Evolutionary conservation across 768 basidiomycete species (phyloP), one percentile per base, ranked within the genome.

Genomic region (Pulveroboletus frians): DNA sequence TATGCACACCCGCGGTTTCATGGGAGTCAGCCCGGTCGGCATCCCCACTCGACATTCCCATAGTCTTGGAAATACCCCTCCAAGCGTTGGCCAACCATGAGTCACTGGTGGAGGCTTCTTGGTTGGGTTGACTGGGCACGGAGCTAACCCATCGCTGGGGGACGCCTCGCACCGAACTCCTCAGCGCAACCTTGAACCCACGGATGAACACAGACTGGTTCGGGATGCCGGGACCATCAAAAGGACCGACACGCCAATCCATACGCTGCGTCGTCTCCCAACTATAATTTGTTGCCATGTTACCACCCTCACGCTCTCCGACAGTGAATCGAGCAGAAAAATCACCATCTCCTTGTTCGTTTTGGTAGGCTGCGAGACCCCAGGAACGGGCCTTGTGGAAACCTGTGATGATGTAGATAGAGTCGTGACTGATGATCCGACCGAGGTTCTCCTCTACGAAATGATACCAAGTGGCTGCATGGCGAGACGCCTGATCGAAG

Each of bases 401-500:
- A 1, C 62, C 61, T 4, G 59, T 72, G 35, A 72, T 59, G 31
- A 71, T 55, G 32, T 72, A 72, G 36, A 70, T 57, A 15, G 62
- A 49, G 10, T 67, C 63, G 34, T 65, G 64, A 34, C 60, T 60
- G n/a, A 61, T 61, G 46, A 53, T 54, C 40, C 63, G 60, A 9
- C 63, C 63, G 42, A 65, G 60, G 0, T 53, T 44, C 21, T 49
- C 54, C 47, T 65, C 59, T 9, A 57, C 65, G 18, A 65, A 66
- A 27, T 46, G 49, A 47, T 69, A 71, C 70, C 71, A 72, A 5
- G 54, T 46, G 13, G 46, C 47, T 0, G 62, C 69, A 46, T 71
- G 41, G 26, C 50, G 34, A 29, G 49, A 47, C 1, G 67, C 67
- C 36, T 63, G 63, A 13, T 61, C 55, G 6, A 57, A 53, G 34